Evolutionary conservation across 2,329 filamentous ascomycete species (phyloP).

Genomic region (Botryotinia narcissicola): DNA sequence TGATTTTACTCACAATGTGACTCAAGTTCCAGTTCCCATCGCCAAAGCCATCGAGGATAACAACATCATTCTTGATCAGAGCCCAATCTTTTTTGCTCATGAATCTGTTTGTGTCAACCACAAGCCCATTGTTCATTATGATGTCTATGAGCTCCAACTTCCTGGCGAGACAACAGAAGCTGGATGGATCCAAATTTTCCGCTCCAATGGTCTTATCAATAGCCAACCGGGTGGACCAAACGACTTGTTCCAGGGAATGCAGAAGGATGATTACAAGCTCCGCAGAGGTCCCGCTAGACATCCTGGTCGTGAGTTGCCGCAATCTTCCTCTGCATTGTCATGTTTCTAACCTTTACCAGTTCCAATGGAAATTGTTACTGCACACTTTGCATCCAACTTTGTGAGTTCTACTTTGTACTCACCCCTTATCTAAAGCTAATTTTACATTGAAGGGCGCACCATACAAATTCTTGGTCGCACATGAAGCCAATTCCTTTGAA

Average conservation of each 20-base stretch:
- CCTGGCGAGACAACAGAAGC: conserved; percentile 41
- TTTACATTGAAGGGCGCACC: conserved; percentile 50
- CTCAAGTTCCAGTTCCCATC: conserved; percentile 20
- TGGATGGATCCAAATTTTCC: conserved; percentile 1
- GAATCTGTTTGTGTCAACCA: not conserved
- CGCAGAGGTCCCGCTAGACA: conserved; percentile 22
- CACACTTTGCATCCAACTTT: conserved; percentile 52
- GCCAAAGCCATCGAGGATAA: conserved; percentile 20
- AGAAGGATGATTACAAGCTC: conserved; percentile 46
- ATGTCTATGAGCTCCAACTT: conserved; percentile 45
- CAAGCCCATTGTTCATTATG: conserved; percentile 34
- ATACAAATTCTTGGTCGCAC: conserved; percentile 63
- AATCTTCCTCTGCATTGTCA: not conserved
- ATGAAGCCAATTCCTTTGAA: conserved; percentile 50
- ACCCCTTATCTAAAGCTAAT: conserved; percentile 9
- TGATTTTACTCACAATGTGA: conserved; percentile 42
- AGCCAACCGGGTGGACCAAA: conserved; percentile 55
- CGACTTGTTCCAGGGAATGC: conserved; percentile 55
- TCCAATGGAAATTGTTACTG: conserved; percentile 46
- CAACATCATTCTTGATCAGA: not conserved
- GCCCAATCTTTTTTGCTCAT: not conserved
- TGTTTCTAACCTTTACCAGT: conserved; percentile 35
- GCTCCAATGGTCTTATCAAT: conserved; percentile 41
- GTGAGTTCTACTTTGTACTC: conserved; percentile 37
- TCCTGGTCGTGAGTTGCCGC: conserved; percentile 38